Evolutionary conservation across 306 rosid species (phyloP).

Genomic region (Echinosophora koreensis): DNA sequence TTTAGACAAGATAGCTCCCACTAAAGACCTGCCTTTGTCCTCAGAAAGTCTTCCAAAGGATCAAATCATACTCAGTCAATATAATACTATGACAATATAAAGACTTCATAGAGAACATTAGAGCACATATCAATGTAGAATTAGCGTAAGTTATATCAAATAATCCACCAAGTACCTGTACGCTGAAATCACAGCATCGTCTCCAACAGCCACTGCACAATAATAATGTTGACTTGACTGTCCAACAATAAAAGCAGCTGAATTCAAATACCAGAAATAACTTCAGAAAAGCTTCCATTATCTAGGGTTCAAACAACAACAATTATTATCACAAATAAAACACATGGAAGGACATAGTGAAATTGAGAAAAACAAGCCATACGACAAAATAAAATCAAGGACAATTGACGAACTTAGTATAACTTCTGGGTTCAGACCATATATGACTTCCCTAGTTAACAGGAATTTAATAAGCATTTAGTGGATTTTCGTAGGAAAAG

Average conservation of each 20-base stretch:
- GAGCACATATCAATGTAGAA: conserved; percentile 20
- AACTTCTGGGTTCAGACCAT: conserved; percentile 22
- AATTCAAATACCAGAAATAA: conserved; percentile 94
- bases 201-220: conserved; percentile 94
- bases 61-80: conserved; percentile 46
- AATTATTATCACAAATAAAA: conserved; percentile 39
- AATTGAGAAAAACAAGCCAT: conserved; percentile 18
- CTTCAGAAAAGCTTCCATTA: conserved; percentile 78
- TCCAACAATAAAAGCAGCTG: conserved; percentile 99
- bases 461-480: conserved; percentile 24
- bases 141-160: not conserved
- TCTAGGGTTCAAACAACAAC: conserved; percentile 43
- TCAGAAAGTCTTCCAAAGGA: conserved; percentile 76
- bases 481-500: not conserved
- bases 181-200: conserved; percentile 96
- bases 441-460: conserved; percentile 12
- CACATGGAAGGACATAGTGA: conserved; percentile 4
- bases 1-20: conserved; percentile 91
- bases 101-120: conserved; percentile 10
- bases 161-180: conserved; percentile 72
- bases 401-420: conserved; percentile 19
- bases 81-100: conserved; percentile 33
- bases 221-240: conserved; percentile 95
- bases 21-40: conserved; percentile 86
- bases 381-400: conserved; percentile 16